Base-by-base conservation (phyloP, 805 yeast genomes). In the Metschnikowia cerradonensis region DNA sequence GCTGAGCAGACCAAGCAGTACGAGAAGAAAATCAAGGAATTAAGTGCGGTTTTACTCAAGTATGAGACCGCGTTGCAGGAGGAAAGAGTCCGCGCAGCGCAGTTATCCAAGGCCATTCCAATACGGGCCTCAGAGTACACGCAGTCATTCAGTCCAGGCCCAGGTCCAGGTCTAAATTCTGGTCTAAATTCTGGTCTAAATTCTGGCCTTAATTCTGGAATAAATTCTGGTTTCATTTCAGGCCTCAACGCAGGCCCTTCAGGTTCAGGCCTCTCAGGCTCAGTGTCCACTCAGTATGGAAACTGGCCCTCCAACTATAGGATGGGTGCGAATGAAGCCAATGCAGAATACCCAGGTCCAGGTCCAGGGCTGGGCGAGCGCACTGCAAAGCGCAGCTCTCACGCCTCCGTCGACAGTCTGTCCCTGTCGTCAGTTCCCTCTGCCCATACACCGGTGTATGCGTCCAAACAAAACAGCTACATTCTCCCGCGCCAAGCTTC, bases 11-110 rank as follows among this genome's bases (percentile, higher is more conserved):
- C 62, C 4, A 55, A 53, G 1, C 70, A 62, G 32, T 65, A 67
- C 52, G 77, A 73, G 46, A 65, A 62, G 43, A 68, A 63, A 45
- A 63, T 73, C 23, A 69, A 67, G 49, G 76, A 73, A 41, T 57
- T 73, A 19, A 54, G 60, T 13, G 54, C 62, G 15, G 58, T 64
- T 5, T 54, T 72, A 1, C 50, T 63, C 11, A 67, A 61, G 56
- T 72, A 64, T 52, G 78, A 73, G 54, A 54, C 60, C 1, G 50
- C 68, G 19, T 49, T 73, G 3, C 76, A 72, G 42, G 76, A 72
- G 46, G 70, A 71, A 52, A 67, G 72, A 48, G 51, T 65, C 2
- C 56, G 59, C 37, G 68, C 73, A 6, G 55, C 67, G 26, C 76
- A 71, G 49, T 52, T 72, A 17, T 62, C 71, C 1, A 61, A 71